Evolutionary conservation across 140 eudicot genomes (phyloP), one percentile per base, ranked within the genome.

Genomic region (Senecio squalidus): DNA sequence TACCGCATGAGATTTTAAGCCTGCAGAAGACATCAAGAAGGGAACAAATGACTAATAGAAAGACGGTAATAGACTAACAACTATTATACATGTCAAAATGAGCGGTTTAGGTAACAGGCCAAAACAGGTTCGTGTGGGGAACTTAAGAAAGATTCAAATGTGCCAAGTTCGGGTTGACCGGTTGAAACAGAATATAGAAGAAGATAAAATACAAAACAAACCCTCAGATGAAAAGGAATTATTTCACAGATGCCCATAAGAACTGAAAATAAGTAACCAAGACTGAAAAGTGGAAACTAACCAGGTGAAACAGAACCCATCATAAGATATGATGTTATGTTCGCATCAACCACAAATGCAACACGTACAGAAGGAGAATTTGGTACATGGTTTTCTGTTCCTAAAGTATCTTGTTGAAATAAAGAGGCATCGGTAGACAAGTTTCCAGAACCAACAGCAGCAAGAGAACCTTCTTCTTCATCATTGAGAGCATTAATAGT

Each of bases 251-350:
- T 54, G 27, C 17, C 30, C 46, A 16, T 21, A 9, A 45, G 24
- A 47, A 31, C 10, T 14, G 14, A 16, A 25, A 46, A 18, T 34
- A 30, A 46, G 16, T 29, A 30, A 47, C 6, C 9, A 9, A n/a
- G n/a, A 68, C 4, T 15, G 33, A 62, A 28, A 53, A 52, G 16
- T 46, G 24, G 9, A 63, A 56, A 73, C 77, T 63, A 31, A 92
- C 99, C 99, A 73, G 96, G 99, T 65, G 99, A 92, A 77, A 92
- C 99, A 74, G 99, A 92, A 22, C 99, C 99, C 99, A 92, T 92
- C 99, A 92, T 92, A 56, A 92, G 93, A 75, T 92, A 92, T 1
- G 99, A 92, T 46, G 99, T 92, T 72, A 92, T 92, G 78, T 92
- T 92, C 50, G 99, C 99, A 88, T 92, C 96, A 67, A 92, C 96